phyloP scores from a whole-genome alignment of 139 green algal species.

The Chlorella sp. region DNA sequence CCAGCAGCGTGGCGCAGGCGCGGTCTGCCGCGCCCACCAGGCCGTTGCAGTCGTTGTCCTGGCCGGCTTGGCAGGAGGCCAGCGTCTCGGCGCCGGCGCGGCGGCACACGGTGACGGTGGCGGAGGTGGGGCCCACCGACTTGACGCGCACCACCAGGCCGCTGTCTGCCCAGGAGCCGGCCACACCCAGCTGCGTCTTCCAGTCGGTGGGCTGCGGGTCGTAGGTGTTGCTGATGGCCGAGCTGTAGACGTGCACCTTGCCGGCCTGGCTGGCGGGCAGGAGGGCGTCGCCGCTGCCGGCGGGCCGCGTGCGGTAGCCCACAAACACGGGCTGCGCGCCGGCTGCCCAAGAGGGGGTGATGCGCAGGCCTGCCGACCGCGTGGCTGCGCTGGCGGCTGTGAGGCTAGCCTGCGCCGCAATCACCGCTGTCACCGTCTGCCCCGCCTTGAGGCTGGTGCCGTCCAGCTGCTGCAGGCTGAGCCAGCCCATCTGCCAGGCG shows the following conservation, averaged over 20 bases:
- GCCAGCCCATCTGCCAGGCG: conserved; percentile 24
- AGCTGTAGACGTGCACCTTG: conserved; percentile 10
- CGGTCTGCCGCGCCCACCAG: neutral
- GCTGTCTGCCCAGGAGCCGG: neutral
- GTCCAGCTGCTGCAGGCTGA: conserved; percentile 15
- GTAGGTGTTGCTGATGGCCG: neutral
- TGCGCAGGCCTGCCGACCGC: conserved; percentile 3
- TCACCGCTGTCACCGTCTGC: neutral
- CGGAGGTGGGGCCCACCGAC: too few species aligned
- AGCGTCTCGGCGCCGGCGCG: neutral
- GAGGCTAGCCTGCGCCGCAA: too few species aligned
- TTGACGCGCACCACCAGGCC: conserved; percentile 4
- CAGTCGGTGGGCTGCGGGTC: neutral
- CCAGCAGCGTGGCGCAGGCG: neutral
- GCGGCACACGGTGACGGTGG: too few species aligned
- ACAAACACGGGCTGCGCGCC: conserved; percentile 2
- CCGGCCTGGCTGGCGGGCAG: neutral
- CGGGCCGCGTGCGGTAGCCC: neutral
- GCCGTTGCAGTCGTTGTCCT: conserved; percentile 14
- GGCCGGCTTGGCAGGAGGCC: neutral
- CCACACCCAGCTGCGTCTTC: neutral
- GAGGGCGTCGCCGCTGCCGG: neutral
- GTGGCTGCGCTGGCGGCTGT: too few species aligned
- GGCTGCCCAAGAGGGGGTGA: neutral
- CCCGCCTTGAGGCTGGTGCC: neutral